A percentile compares a stretch with the other conserved stretches of the same genome.
phyloP scores from a whole-genome alignment of 306 rosid genomes.

The barrel medic (Medicago truncatula) region DNA sequence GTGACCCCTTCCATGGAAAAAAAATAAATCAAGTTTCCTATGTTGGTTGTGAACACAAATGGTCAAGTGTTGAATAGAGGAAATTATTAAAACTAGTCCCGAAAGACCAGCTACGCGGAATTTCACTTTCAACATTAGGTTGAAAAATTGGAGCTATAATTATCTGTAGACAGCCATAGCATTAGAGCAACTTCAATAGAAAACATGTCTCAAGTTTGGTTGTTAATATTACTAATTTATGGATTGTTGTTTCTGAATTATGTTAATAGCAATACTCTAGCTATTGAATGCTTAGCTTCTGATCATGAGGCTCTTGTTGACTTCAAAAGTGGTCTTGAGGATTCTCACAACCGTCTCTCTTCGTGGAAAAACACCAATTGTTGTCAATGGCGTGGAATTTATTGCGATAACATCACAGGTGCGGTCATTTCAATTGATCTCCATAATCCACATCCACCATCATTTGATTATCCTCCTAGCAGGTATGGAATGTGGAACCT shows the following conservation, averaged over 20 bases:
- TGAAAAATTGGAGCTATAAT: not conserved
- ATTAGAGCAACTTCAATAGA: constrained; percentile 21
- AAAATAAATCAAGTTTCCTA: not conserved
- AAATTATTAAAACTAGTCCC: too few species aligned
- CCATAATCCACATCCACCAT: constrained; percentile 43
- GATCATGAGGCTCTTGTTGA: constrained; percentile 47
- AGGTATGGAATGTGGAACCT: constrained; percentile 43
- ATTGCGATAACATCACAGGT: constrained; percentile 45
- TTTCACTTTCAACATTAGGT: not conserved
- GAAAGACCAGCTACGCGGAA: too few species aligned
- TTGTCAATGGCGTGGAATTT: constrained; percentile 56
- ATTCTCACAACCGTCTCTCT: constrained; percentile 36
- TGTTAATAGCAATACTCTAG: constrained; percentile 1
- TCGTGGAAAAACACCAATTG: constrained; percentile 46
- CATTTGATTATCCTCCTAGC: not conserved
- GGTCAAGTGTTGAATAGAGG: not conserved
- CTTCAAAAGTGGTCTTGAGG: constrained; percentile 56
- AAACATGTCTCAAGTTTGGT: constrained; percentile 12
- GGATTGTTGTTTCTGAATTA: not conserved
- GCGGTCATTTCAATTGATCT: constrained; percentile 52
- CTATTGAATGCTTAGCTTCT: constrained; percentile 33
- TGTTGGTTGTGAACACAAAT: not conserved
- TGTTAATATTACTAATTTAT: constrained; percentile 15
- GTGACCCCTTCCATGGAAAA: not conserved
- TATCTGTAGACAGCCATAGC: not conserved